Evolutionary conservation across 179 eudicot species (phyloP).

Genomic region (Silene noctiflora): DNA sequence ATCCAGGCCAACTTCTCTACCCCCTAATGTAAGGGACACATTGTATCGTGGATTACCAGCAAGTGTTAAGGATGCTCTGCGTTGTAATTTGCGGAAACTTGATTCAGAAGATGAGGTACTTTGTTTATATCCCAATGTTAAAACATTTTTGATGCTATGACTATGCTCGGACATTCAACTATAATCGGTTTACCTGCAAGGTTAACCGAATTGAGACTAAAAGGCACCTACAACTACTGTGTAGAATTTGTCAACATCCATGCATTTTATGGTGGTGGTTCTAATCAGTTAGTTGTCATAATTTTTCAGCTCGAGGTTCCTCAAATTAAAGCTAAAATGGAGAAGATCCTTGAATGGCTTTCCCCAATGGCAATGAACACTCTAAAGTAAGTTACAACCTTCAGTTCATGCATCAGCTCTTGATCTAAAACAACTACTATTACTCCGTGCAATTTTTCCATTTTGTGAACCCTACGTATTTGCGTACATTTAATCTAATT

Average conservation of each 20-base stretch:
- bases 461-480: not conserved
- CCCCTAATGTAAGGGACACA: slow-evolving; percentile 79
- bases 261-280: not conserved
- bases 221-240: not conserved
- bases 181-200: not conserved
- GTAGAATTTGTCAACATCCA: not conserved
- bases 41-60: slow-evolving; percentile 76
- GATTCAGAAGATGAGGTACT: slow-evolving; percentile 58
- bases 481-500: not conserved
- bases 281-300: too few relatives aligned
- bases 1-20: slow-evolving; percentile 80
- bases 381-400: slow-evolving; percentile 53
- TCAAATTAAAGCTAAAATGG: slow-evolving; percentile 93
- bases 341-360: slow-evolving; percentile 81
- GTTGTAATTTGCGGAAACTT: slow-evolving; percentile 48
- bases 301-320: slow-evolving; percentile 61
- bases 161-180: not conserved
- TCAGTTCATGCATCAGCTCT: not conserved
- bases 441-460: not conserved
- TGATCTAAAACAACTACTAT: not conserved
- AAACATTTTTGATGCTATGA: not conserved
- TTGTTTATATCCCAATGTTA: not conserved
- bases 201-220: not conserved
- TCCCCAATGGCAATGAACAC: slow-evolving; percentile 88
- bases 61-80: slow-evolving; percentile 65